These are phyloP conservation scores for Xylariomycetidae sp. DNA, from an alignment of 2,329 filamentous ascomycete genomes.

Conservation along the genomic window DNA sequence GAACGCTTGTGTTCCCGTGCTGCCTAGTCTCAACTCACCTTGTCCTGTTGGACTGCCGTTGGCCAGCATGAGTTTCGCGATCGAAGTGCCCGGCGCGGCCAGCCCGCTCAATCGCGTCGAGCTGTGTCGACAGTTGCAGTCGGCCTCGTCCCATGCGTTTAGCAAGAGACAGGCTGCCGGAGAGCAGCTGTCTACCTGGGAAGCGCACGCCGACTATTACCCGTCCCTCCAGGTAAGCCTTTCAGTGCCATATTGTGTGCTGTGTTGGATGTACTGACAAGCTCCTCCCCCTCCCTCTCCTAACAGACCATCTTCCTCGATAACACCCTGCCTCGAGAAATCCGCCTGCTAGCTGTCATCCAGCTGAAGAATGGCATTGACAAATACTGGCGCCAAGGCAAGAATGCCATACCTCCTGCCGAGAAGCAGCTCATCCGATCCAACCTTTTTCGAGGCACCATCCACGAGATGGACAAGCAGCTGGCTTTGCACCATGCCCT, in stretches of 20 bases:
- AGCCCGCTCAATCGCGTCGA: constrained; percentile 59
- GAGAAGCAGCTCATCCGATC: constrained; percentile 74
- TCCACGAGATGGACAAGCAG: constrained; percentile 67
- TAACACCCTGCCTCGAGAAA: constrained; percentile 65
- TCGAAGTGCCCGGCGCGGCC: constrained; percentile 79
- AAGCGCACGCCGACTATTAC: constrained; percentile 60
- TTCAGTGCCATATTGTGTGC: neutral
- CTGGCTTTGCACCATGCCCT: constrained; percentile 85
- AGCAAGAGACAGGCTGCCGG: constrained; percentile 60
- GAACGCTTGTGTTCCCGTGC: too few species aligned
- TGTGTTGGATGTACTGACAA: constrained; percentile 3
- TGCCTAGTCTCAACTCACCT: too few species aligned
- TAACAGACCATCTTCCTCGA: constrained; percentile 73
- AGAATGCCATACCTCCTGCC: constrained; percentile 63
- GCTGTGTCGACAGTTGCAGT: constrained; percentile 58
- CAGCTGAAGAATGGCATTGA: constrained; percentile 97
- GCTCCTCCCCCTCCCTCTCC: constrained; percentile 1
- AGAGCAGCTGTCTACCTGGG: constrained; percentile 68
- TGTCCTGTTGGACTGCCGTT: too few species aligned
- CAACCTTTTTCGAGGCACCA: constrained; percentile 67
- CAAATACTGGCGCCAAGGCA: constrained; percentile 77
- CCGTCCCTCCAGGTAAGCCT: constrained; percentile 57
- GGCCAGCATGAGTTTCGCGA: constrained; percentile 57
- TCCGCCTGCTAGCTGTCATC: constrained; percentile 85
- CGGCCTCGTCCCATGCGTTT: constrained; percentile 57